These are phyloP conservation scores for Chytridium lagenaria DNA, from an alignment of 371 early-diverging fungal species.

Conservation along the genomic window DNA sequence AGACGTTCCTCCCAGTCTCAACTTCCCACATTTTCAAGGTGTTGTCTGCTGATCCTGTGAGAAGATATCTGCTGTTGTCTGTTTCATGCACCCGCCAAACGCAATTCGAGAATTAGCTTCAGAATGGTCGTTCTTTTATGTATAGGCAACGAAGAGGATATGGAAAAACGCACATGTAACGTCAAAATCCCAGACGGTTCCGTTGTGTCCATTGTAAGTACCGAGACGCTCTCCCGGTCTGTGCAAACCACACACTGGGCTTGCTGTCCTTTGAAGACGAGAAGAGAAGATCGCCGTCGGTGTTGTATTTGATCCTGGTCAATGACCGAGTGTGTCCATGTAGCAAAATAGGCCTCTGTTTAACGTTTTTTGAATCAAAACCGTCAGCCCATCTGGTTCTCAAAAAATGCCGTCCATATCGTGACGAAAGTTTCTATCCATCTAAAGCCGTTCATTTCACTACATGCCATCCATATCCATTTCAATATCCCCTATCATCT, in stretches of 20 bases:
- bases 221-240: conserved; percentile 98
- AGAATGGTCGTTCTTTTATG: neutral
- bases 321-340: conserved; percentile 98
- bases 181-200: conserved; percentile 95
- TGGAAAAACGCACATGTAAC: conserved; percentile 72
- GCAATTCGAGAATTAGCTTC: neutral
- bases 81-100: conserved; percentile 15
- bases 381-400: too few relatives aligned
- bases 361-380: neutral
- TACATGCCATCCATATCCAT: too few relatives aligned
- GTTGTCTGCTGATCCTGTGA: conserved; percentile 97
- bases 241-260: conserved; percentile 94
- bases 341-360: conserved; percentile 82
- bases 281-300: conserved; percentile 99
- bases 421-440: too few relatives aligned
- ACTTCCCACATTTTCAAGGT: conserved; percentile 95
- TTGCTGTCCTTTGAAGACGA: conserved; percentile 94
- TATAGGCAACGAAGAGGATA: neutral
- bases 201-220: conserved; percentile 93
- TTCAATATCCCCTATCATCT: too few relatives aligned
- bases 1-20: conserved; percentile 87
- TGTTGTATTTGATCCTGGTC: conserved; percentile 98
- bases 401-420: too few relatives aligned
- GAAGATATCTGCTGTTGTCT: conserved; percentile 70
- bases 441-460: too few relatives aligned